Evolutionary conservation across 2,329 filamentous ascomycete genomes (phyloP).

Genomic region (Chaetomium globosum): DNA sequence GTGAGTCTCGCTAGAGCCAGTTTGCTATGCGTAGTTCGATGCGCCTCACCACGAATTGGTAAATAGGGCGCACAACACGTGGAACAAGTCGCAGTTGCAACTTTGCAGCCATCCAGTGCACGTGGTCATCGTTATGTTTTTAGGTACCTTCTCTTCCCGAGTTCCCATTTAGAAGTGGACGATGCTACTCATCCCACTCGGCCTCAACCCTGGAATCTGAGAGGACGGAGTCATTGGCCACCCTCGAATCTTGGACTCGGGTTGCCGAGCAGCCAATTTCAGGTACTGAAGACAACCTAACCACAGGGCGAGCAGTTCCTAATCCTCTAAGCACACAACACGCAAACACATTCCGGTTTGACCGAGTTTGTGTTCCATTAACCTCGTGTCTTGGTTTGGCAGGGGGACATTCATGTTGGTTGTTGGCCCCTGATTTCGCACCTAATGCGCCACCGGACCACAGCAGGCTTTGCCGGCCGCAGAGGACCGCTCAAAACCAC

Average conservation of each 20-base stretch:
- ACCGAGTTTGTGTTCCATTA: background rate
- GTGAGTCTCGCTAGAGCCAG: background rate
- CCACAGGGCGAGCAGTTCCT: background rate
- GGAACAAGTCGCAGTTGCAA: background rate
- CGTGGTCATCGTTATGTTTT: background rate
- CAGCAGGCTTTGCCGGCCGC: conserved; percentile 17
- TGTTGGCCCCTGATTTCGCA: conserved; percentile 14
- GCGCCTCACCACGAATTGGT: background rate
- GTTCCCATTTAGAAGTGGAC: background rate
- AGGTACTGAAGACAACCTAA: background rate
- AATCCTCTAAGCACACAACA: background rate
- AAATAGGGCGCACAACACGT: background rate
- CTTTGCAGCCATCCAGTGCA: background rate
- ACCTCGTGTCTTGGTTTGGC: background rate
- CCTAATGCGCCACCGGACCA: conserved; percentile 26
- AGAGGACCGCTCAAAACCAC: background rate
- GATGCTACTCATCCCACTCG: background rate
- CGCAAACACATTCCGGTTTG: background rate
- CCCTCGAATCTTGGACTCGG: background rate
- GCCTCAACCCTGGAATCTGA: background rate
- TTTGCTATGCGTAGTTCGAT: background rate
- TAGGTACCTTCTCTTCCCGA: background rate
- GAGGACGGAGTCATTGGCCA: background rate
- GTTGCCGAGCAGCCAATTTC: background rate
- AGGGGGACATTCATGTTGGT: background rate